Conservation (phyloP, 1,139 yeast species). For the Fermentozyma sake region DNA sequence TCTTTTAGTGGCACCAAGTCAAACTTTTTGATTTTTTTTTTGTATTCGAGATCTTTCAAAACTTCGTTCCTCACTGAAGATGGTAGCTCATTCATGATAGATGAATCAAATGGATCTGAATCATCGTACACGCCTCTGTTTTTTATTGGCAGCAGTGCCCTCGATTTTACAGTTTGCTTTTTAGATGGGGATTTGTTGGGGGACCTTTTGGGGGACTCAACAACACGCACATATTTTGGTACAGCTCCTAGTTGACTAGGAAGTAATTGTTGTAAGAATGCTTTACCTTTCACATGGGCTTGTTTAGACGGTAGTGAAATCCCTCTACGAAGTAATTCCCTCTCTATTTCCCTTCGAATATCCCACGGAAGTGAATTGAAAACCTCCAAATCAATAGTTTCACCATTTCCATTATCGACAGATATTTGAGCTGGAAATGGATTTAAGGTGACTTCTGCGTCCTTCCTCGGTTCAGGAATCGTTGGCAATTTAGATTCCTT, state of each 20-base stretch:
- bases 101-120: conserved; percentile 31
- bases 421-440: too few species aligned
- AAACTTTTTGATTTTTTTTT: conserved; percentile 22
- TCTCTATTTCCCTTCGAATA: conserved; percentile 44
- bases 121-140: conserved; percentile 10
- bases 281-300: too few species aligned
- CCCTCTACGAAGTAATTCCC: conserved; percentile 41
- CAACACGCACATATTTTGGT: conserved; percentile 32
- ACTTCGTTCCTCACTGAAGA: conserved; percentile 39
- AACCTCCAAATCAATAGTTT: conserved; percentile 49
- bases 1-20: conserved; percentile 29
- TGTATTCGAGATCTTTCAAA: conserved; percentile 33
- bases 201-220: conserved; percentile 29
- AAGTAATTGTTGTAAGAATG: conserved; percentile 40
- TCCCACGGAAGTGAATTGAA: conserved; percentile 52
- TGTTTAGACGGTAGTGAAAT: conserved; percentile 4
- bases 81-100: conserved; percentile 45
- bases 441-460: too few species aligned
- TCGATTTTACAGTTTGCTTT: conserved; percentile 4
- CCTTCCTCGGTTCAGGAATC: too few species aligned
- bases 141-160: conserved; percentile 10
- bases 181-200: conserved; percentile 14
- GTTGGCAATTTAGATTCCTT: too few species aligned
- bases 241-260: conserved; percentile 28
- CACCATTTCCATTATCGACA: conserved; percentile 3